phyloP scores from a whole-genome alignment of 1,284 basidiomycete genomes.

The Malassezia yamatoensis region DNA sequence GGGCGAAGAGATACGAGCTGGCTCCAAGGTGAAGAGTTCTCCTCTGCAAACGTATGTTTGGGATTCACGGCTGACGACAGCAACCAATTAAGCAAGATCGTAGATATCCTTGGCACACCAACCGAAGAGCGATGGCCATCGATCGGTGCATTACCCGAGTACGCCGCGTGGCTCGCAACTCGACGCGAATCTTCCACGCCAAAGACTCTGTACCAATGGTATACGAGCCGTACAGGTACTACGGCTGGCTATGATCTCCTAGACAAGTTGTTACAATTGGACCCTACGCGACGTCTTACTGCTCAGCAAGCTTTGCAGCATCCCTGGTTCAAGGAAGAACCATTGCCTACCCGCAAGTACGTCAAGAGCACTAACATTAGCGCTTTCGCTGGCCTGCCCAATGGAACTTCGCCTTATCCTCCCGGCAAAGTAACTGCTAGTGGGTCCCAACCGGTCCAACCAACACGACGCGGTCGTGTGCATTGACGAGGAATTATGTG shows the following conservation, averaged over 20 bases:
- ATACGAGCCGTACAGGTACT: conserved; percentile 55
- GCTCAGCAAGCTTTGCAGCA: conserved; percentile 72
- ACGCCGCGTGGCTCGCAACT: conserved; percentile 55
- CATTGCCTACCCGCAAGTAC: conserved; percentile 9
- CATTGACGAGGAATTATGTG: conserved; percentile 13
- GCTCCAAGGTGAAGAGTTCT: conserved; percentile 50
- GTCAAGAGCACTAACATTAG: background rate
- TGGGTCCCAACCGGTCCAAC: conserved; percentile 1
- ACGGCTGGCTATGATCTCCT: conserved; percentile 36
- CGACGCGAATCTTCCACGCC: conserved; percentile 49
- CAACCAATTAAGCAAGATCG: conserved; percentile 87
- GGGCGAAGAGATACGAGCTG: conserved; percentile 93
- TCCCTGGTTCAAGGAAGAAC: conserved; percentile 52
- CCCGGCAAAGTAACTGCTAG: conserved; percentile 4
- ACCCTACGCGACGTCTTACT: conserved; percentile 74
- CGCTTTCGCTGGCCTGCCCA: background rate
- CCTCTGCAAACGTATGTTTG: conserved; percentile 42
- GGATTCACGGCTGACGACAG: conserved; percentile 43
- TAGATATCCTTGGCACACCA: conserved; percentile 85
- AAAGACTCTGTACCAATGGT: conserved; percentile 69
- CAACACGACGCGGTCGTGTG: conserved; percentile 4
- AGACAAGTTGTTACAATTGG: conserved; percentile 55
- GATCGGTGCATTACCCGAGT: conserved; percentile 70
- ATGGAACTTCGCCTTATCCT: conserved; percentile 6
- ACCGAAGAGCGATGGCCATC: conserved; percentile 76